Conservation (phyloP, 805 yeast genomes). For the Clavispora phyllophila region DNA sequence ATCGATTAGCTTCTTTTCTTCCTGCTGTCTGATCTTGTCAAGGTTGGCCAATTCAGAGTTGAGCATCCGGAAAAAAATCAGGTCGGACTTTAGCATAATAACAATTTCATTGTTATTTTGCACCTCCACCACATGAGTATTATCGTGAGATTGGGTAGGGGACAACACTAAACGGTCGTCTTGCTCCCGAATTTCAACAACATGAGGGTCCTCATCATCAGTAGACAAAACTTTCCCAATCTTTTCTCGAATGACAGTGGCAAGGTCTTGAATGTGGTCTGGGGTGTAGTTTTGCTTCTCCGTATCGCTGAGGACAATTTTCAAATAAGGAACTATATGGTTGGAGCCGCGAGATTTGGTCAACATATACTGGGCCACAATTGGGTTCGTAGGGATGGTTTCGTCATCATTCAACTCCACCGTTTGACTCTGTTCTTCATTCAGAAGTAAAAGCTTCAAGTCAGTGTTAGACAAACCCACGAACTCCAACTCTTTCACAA, state of each 20-base stretch:
- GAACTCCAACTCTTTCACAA: constrained; percentile 57
- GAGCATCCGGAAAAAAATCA: constrained; percentile 54
- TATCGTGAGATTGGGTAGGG: constrained; percentile 17
- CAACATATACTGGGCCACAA: constrained; percentile 39
- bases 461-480: constrained; percentile 52
- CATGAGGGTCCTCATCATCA: constrained; percentile 19
- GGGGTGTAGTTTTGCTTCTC: constrained; percentile 22
- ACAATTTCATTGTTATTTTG: constrained; percentile 28
- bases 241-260: constrained; percentile 22
- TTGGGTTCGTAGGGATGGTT: constrained; percentile 32
- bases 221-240: constrained; percentile 21
- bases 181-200: constrained; percentile 27
- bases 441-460: constrained; percentile 32
- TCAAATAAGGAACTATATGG: constrained; percentile 35
- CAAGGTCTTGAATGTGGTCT: constrained; percentile 29
- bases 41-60: constrained; percentile 49
- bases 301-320: constrained; percentile 31
- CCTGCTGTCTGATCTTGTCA: constrained; percentile 37
- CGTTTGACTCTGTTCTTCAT: constrained; percentile 18
- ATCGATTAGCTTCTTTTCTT: constrained; percentile 38
- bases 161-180: constrained; percentile 24
- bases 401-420: constrained; percentile 31
- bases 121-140: constrained; percentile 8
- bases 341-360: constrained; percentile 20
- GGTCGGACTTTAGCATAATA: constrained; percentile 49